Conservation (phyloP, 2,329 filamentous ascomycete species). For the Trichoderma gracile region DNA sequence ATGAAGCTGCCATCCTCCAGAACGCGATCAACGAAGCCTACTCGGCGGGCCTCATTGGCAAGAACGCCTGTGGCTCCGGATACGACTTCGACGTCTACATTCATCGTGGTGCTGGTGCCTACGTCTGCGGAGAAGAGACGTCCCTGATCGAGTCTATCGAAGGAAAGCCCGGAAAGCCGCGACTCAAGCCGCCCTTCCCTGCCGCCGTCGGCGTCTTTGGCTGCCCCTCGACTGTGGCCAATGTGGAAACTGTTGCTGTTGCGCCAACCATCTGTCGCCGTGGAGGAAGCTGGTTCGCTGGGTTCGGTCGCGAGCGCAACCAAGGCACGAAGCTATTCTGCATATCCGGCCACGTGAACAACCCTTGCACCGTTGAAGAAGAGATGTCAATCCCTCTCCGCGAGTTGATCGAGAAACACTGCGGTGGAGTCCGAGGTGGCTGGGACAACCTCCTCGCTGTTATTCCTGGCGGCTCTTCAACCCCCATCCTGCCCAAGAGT, state of each 20-base stretch:
- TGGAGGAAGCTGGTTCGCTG: slow-evolving; percentile 88
- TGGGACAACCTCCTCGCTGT: slow-evolving; percentile 97
- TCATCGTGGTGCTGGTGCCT: slow-evolving; percentile 95
- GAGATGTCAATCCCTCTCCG: slow-evolving; percentile 98
- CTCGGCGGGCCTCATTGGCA: slow-evolving; percentile 88
- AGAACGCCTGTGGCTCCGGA: slow-evolving; percentile 94
- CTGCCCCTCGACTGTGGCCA: slow-evolving; percentile 96
- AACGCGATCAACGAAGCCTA: slow-evolving; percentile 97
- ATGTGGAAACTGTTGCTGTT: slow-evolving; percentile 95
- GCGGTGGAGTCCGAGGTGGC: slow-evolving; percentile 90
- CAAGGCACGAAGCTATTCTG: slow-evolving; percentile 97
- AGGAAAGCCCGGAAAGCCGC: slow-evolving; percentile 97
- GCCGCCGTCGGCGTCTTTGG: slow-evolving; percentile 96
- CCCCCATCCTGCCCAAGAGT: slow-evolving; percentile 86
- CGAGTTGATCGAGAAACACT: slow-evolving; percentile 97
- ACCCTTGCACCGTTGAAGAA: slow-evolving; percentile 96
- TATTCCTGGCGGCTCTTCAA: slow-evolving; percentile 95
- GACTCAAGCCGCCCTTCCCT: slow-evolving; percentile 97
- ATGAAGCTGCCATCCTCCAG: slow-evolving; percentile 92
- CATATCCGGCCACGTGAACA: slow-evolving; percentile 98
- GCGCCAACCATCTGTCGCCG: slow-evolving; percentile 93
- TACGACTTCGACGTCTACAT: slow-evolving; percentile 98
- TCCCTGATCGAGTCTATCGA: slow-evolving; percentile 97
- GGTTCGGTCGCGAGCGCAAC: slow-evolving; percentile 94
- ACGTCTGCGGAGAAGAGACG: slow-evolving; percentile 97